Conservation (phyloP, 2,329 filamentous ascomycete genomes). For the Blastomyces percursus region DNA sequence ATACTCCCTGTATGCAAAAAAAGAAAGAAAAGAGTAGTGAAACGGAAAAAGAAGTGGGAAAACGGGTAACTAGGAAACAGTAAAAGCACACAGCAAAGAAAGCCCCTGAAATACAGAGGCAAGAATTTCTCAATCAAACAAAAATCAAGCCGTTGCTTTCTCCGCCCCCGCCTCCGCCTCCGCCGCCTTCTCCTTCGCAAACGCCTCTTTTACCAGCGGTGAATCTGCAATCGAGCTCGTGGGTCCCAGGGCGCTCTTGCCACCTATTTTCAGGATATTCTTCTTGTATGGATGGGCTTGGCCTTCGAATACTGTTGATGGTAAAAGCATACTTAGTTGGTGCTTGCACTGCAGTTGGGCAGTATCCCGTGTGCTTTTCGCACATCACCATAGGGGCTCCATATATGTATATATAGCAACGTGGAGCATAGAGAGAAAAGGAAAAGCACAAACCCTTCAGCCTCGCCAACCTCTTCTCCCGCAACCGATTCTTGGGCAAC, state of each 20-base stretch:
- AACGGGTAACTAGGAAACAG: neutral
- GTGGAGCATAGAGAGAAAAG: neutral
- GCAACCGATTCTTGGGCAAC: constrained; percentile 90
- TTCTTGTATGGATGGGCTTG: constrained; percentile 78
- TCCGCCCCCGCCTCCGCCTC: constrained; percentile 1
- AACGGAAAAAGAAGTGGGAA: constrained; percentile 21
- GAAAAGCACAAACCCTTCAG: constrained; percentile 55
- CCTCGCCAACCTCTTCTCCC: constrained; percentile 75
- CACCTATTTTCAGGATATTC: constrained; percentile 68
- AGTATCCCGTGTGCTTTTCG: neutral
- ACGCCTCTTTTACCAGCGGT: constrained; percentile 29
- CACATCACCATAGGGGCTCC: neutral
- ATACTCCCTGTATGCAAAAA: constrained; percentile 4
- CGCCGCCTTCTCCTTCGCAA: constrained; percentile 23
- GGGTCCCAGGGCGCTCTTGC: constrained; percentile 31
- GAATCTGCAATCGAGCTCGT: constrained; percentile 20
- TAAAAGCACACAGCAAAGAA: constrained; percentile 6
- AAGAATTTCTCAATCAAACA: too few relatives aligned
- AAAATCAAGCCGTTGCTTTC: constrained; percentile 15
- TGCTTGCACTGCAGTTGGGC: neutral
- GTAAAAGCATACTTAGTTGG: neutral
- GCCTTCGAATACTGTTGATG: constrained; percentile 68
- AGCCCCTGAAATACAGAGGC: too few relatives aligned
- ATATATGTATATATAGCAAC: neutral
- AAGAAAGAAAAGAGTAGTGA: constrained; percentile 16